Evolutionary conservation across 768 basidiomycete species (phyloP), one percentile per base, ranked within the genome.

Genomic region (Tephrocybe sp.): DNA sequence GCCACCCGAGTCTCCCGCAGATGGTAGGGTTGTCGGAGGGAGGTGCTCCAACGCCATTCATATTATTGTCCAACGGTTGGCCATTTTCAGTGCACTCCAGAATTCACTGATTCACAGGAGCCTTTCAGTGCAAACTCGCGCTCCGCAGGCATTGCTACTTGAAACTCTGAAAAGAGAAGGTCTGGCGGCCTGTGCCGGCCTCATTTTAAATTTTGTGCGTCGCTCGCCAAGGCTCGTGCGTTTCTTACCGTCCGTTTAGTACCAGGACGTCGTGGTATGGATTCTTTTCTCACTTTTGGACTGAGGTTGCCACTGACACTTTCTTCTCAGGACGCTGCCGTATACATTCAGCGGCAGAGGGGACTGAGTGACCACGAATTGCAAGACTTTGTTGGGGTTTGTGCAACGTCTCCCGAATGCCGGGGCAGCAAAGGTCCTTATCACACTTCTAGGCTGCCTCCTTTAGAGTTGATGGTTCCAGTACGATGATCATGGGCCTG

Each of bases 1-100:
- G 79, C 53, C 79, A 80, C 50, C 76, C 79, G 15, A 80, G 77
- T 56, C 61, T 81, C 20, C 79, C 80, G 0, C 78, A 80, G 58
- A 73, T 82, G 70, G 53, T 78, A 6, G 79, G 80, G 1, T 76
- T 76, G 56, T 80, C 78, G 0, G 63, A 72, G 12, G 72, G 73
- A 14, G 66, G 72, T 30, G 63, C 73, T 0, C 71, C 71, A 1
- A 77, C 75, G 0, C 79, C 77, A 0, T 81, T 81, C 54, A 76
- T 81, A 45, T 53, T 81, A n/a, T 59, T 81, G 18, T 76, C 78
- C 1, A 75, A 76, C 45, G 76, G 80, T 77, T 17, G 15, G 41
- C 51, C 34, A 20, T 45, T 21, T 9, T 32, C 3, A 20, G 8
- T 39, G 38, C 20, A 20, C 36, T 38, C 1, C 8, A 17, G 6